Base-by-base conservation (phyloP, 768 basidiomycete species). In the Cystoderma amianthinum region DNA sequence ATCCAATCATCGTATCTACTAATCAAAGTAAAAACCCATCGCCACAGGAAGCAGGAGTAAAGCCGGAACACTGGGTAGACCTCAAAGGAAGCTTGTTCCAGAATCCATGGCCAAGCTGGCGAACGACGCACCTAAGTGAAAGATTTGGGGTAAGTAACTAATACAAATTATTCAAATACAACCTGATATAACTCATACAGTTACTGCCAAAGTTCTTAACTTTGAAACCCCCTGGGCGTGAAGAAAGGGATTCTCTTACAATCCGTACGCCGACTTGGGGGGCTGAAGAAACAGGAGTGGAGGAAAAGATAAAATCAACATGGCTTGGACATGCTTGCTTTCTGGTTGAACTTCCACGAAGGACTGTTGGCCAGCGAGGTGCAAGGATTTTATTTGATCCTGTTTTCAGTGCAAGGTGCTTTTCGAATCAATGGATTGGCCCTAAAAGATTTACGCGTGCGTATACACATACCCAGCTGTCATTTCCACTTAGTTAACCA, bases 281-380 rank as follows among this genome's bases (percentile, higher is more conserved):
- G 43, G 45, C 44, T 34, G 15, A 23, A n/a, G 47, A 54, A 18
- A 40, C 49, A 23, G 46, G 49, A n/a, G 50, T 59, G 19, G 45
- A 6, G 9, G 39, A 67, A 45, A 57, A 63, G 47, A 65, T 77
- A 23, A 75, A 70, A 45, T 58, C 71, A 4, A 78, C 75, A 0
- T 76, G 73, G 73, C 60, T 78, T 0, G 75, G 75, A 7, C 76
- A 78, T 54, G 76, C 75, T 0, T 76, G 68, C 38, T 74, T 75
- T 56, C 54, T 75, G 3, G 57, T 77, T 11, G 73, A 78, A 54
- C 57, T 76, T 34, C 76, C 74, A 2, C 55, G 61, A 1, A 51
- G 56, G 3, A 41, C 46, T 6, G 51, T 48, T 2, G 41, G 22
- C 4, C 56, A 48, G n/a, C 45, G 45, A 32, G 75, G 76, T 7